These are phyloP conservation scores for Anisogramma anomala DNA, from an alignment of 2,329 filamentous ascomycete genomes.

Conservation along the genomic window DNA sequence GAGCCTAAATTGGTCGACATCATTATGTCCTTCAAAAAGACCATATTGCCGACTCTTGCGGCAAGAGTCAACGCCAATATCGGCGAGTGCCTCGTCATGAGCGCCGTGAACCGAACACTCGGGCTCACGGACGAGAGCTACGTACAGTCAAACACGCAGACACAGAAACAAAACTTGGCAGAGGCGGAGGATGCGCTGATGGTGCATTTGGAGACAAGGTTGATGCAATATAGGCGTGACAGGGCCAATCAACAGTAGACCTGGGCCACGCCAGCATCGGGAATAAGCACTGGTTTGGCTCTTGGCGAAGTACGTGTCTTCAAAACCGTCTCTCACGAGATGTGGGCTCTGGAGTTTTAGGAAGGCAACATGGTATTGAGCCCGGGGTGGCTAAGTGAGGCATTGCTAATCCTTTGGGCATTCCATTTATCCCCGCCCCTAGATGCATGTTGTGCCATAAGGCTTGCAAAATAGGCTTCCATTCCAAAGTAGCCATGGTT, in stretches of 20 bases:
- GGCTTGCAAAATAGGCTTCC: too few species aligned
- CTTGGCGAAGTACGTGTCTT: too few species aligned
- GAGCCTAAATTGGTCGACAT: constrained; percentile 30
- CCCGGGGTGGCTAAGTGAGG: too few species aligned
- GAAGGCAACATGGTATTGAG: too few species aligned
- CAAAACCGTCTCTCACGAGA: too few species aligned
- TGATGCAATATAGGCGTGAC: constrained; percentile 15
- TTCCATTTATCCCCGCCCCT: too few species aligned
- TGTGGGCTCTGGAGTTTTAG: too few species aligned
- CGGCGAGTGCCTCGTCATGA: constrained; percentile 36
- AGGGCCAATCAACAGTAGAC: constrained; percentile 1
- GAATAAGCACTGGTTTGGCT: too few species aligned
- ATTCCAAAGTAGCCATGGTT: too few species aligned
- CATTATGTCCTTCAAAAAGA: constrained; percentile 34
- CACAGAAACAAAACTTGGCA: constrained; percentile 20
- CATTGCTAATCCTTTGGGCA: too few species aligned
- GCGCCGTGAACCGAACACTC: constrained; percentile 39
- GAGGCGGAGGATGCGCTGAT: constrained; percentile 24
- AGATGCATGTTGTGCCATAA: too few species aligned
- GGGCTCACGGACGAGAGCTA: constrained; percentile 34
- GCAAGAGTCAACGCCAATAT: constrained; percentile 28
- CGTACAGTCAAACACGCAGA: constrained; percentile 19
- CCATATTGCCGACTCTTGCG: constrained; percentile 32
- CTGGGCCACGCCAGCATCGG: too few species aligned
- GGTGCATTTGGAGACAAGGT: constrained; percentile 17